Conservation (phyloP, 495 filamentous ascomycete species). For the Penicillium coffeae region DNA sequence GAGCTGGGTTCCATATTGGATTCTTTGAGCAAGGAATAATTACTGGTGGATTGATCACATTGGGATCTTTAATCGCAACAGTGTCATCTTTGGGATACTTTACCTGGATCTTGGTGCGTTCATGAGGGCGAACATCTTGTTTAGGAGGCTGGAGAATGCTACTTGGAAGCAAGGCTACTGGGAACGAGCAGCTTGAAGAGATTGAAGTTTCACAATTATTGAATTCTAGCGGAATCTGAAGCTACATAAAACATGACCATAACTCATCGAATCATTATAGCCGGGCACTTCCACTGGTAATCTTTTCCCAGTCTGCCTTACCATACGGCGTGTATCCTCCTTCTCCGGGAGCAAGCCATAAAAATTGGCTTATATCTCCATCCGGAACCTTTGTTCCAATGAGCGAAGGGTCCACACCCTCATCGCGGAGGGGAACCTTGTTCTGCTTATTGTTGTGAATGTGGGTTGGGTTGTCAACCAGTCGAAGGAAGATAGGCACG, state of each 20-base stretch:
- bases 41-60: conserved; percentile 29
- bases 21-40: conserved; percentile 54
- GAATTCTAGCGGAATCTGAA: too few species aligned
- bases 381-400: conserved; percentile 45
- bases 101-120: conserved; percentile 20
- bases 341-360: conserved; percentile 53
- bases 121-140: too few species aligned
- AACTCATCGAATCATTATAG: conserved; percentile 36
- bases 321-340: conserved; percentile 57
- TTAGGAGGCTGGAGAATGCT: too few species aligned
- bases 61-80: conserved; percentile 23
- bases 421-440: conserved; percentile 67
- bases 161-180: too few species aligned
- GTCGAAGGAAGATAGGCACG: conserved; percentile 69
- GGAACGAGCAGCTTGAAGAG: too few species aligned
- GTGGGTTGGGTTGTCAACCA: conserved; percentile 54
- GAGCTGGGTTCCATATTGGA: conserved; percentile 34
- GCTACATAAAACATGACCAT: too few species aligned
- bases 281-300: conserved; percentile 48
- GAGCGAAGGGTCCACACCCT: conserved; percentile 61
- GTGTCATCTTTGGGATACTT: conserved; percentile 29
- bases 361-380: conserved; percentile 45
- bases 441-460: conserved; percentile 87
- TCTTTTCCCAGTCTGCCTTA: conserved; percentile 52
- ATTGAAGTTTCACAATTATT: too few species aligned